Evolutionary conservation across 1,139 yeast species (phyloP), one percentile per base, ranked within the genome.

Genomic region (Yamadazyma buinensis): DNA sequence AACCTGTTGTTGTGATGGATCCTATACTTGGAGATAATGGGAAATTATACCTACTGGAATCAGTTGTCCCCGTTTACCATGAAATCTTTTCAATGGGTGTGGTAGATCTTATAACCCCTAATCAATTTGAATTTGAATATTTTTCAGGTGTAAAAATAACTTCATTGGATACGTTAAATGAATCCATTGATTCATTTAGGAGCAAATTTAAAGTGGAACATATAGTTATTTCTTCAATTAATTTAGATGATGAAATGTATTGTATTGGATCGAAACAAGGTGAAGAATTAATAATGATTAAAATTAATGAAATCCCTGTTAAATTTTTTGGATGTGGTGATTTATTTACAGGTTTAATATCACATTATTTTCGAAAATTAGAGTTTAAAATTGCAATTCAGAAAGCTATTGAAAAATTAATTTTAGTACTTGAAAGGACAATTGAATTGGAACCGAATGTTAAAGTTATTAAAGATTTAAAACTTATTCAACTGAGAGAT

Each of bases 11-110:
- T 80, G 64, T 88, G 10, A 57, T 88, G 42, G 98, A 92, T 53
- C 97, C 98, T 1, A 97, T 92, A 2, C 72, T 92, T 72, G 98
- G 98, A 11, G 98, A 92, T 56, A 81, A 86, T 46, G 95, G 95
- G 2, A 72, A 71, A 39, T 55, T 90, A 19, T 92, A 92, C 51
- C 97, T 92, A 9, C 74, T 79, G 29, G 72, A 78, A 42, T 75
- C 76, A 15, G 84, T 87, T 34, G 69, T 90, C 0, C 76, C 78
- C 0, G 73, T 76, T 2, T 90, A 90, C 54, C 70, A 72, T 49
- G 48, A 61, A n/a, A 63, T 84, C 3, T 56, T 90, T 28, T 49
- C 56, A 13, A 54, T 66, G 2, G 72, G 75, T 7, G 39, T 59
- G 2, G 87, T 88, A 10, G 80, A 77, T 40, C 54, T 88, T 15